These are phyloP conservation scores for Breviolum minutum DNA, from an alignment of 73 alveolate species.

Conservation along the genomic window DNA sequence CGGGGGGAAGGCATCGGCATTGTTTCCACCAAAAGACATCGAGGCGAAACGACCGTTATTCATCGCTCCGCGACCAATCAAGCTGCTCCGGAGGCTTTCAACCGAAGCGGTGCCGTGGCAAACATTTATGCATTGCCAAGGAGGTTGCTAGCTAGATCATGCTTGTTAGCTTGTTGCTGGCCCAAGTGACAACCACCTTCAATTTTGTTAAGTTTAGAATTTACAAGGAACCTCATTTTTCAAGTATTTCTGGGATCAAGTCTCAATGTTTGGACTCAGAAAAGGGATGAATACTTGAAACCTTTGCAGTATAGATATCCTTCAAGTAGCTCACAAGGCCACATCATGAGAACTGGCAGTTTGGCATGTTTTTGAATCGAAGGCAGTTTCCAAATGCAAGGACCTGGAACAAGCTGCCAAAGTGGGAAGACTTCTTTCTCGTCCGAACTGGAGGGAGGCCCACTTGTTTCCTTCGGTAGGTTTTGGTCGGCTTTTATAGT, in stretches of 20 bases:
- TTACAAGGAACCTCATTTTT: too few species aligned
- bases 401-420: constrained; percentile 39
- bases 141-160: too few species aligned
- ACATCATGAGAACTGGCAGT: neutral
- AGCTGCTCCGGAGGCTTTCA: constrained; percentile 51
- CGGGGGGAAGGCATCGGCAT: neutral
- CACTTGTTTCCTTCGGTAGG: neutral
- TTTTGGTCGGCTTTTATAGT: neutral
- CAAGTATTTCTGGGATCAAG: too few species aligned
- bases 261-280: too few species aligned
- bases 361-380: too few species aligned
- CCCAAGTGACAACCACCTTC: too few species aligned
- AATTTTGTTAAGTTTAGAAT: too few species aligned
- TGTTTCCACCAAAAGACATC: neutral
- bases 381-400: neutral
- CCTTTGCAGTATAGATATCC: too few species aligned
- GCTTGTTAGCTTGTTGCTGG: too few species aligned
- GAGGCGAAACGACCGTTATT: constrained; percentile 24
- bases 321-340: neutral
- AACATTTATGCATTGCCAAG: too few species aligned
- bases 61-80: constrained; percentile 46
- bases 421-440: neutral
- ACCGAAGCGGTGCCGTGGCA: neutral
- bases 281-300: too few species aligned
- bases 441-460: constrained; percentile 70